A percentile compares a stretch with the other conserved stretches of the same genome.
Evolutionary conservation across 176 grass and related monocot species (phyloP).

Genomic region (Rhipidocladum racemiflorum): DNA sequence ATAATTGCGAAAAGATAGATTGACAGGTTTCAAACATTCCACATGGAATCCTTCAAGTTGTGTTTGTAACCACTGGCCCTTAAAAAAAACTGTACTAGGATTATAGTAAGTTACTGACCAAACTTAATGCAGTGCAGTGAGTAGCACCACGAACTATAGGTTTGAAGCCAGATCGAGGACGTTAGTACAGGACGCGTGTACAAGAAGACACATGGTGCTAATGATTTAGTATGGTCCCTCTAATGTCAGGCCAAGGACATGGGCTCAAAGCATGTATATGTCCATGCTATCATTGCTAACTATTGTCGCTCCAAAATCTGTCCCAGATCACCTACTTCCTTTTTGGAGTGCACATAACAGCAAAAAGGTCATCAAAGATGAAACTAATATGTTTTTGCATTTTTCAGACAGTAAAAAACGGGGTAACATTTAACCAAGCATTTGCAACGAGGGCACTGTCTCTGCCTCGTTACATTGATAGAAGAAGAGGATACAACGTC

Average conservation of each 20-base stretch:
- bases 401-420: background rate
- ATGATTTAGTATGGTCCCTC: slow-evolving; percentile 8
- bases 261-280: background rate
- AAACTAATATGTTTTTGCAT: background rate
- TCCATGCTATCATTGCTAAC: background rate
- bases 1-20: background rate
- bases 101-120: background rate
- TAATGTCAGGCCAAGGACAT: slow-evolving; percentile 3
- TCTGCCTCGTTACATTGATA: too few relatives aligned
- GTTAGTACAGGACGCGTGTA: background rate
- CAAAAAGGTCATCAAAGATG: background rate
- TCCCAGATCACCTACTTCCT: background rate
- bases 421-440: background rate
- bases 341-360: background rate
- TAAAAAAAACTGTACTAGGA: background rate
- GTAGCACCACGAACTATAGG: background rate
- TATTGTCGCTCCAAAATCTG: background rate
- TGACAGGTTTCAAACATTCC: slow-evolving; percentile 26
- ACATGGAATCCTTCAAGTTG: slow-evolving; percentile 25
- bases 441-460: background rate
- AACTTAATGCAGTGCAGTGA: slow-evolving; percentile 1
- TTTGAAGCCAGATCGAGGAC: background rate
- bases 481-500: too few relatives aligned
- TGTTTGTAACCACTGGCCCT: background rate
- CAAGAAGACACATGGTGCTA: background rate